These are phyloP conservation scores for Amesomyces nigricolor DNA, from an alignment of 2,329 filamentous ascomycete species.

Conservation along the genomic window DNA sequence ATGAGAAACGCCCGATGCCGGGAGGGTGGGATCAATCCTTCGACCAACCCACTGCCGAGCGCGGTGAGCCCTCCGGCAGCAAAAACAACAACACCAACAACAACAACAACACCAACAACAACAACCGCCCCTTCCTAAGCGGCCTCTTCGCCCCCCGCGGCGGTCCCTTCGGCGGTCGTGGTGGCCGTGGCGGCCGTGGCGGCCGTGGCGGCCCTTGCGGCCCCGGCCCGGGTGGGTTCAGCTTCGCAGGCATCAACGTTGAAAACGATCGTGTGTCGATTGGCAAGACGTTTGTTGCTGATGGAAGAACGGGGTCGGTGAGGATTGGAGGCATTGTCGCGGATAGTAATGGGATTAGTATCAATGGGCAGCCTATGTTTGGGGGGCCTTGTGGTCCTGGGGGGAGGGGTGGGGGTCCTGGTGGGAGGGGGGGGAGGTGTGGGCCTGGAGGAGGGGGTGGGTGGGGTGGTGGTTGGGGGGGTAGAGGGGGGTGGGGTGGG, in stretches of 20 bases:
- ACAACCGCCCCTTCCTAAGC: not conserved
- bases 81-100: not conserved
- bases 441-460: not conserved
- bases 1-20: constrained; percentile 25
- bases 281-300: constrained; percentile 40
- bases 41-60: constrained; percentile 20
- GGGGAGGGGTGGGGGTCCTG: not conserved
- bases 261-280: constrained; percentile 40
- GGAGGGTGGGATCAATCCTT: constrained; percentile 32
- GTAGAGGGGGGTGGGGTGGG: constrained; percentile 3
- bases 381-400: not conserved
- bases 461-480: not conserved
- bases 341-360: constrained; percentile 32
- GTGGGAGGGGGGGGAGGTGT: constrained; percentile 4
- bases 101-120: not conserved
- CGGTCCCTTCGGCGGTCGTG: not conserved
- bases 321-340: constrained; percentile 41
- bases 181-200: constrained; percentile 10
- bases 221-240: constrained; percentile 27
- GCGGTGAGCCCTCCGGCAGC: not conserved
- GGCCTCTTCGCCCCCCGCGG: constrained; percentile 18
- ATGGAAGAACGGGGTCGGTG: constrained; percentile 37
- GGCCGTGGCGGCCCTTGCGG: constrained; percentile 9
- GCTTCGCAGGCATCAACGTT: constrained; percentile 37
- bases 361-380: constrained; percentile 26